A percentile compares a stretch with the other conserved stretches of the same genome.
phyloP scores from a whole-genome alignment of 352 stramenopile genomes.

The Thraustochytrium sp. region DNA sequence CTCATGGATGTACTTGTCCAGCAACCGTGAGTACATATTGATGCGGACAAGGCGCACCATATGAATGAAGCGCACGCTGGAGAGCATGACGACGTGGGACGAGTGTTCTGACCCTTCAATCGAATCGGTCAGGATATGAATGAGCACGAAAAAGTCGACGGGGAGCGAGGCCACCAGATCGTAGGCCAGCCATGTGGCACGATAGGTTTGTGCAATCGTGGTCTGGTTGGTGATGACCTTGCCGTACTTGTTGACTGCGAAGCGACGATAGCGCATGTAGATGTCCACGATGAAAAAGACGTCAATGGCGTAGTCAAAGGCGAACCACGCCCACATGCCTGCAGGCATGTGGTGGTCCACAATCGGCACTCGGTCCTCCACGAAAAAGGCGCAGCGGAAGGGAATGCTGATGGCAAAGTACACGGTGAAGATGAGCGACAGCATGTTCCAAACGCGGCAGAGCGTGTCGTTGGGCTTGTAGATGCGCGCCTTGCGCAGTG shows the following conservation, averaged over 20 bases:
- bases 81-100: slow-evolving; percentile 10
- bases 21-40: slow-evolving; percentile 49
- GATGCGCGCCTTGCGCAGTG: not conserved
- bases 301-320: slow-evolving; percentile 54
- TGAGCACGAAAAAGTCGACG: slow-evolving; percentile 47
- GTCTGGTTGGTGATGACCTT: slow-evolving; percentile 39
- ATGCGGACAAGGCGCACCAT: slow-evolving; percentile 53
- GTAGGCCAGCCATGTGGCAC: slow-evolving; percentile 50
- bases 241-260: slow-evolving; percentile 52
- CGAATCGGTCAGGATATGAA: not conserved
- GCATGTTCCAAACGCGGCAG: slow-evolving; percentile 52
- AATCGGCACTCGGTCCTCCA: not conserved
- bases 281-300: slow-evolving; percentile 57
- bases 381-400: slow-evolving; percentile 53
- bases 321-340: slow-evolving; percentile 38
- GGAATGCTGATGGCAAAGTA: slow-evolving; percentile 52
- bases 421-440: slow-evolving; percentile 51
- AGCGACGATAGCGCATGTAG: slow-evolving; percentile 51
- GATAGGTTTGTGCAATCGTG: slow-evolving; percentile 42
- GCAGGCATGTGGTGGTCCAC: slow-evolving; percentile 36
- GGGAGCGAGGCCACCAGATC: slow-evolving; percentile 54
- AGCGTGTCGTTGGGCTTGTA: slow-evolving; percentile 54
- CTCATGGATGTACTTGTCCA: slow-evolving; percentile 54
- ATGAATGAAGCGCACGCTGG: slow-evolving; percentile 49
- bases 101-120: too few species aligned